Evolutionary conservation across 1,284 basidiomycete species (phyloP).

Genomic region (Hemileia vastatrix): DNA sequence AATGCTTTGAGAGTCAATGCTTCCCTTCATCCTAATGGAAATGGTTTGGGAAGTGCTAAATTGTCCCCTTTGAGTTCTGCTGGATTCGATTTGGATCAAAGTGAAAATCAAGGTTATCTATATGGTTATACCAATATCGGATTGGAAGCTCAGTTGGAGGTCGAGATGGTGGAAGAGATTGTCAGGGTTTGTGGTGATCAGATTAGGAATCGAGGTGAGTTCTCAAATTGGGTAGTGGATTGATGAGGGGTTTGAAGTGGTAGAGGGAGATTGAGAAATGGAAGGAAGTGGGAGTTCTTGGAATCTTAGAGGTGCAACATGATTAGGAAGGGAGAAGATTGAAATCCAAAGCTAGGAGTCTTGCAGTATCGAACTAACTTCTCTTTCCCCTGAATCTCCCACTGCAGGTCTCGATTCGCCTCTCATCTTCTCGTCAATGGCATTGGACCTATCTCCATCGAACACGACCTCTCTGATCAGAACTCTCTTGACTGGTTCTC

Average conservation of each 20-base stretch:
- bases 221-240: not conserved
- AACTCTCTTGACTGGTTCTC: slow-evolving; percentile 18
- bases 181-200: slow-evolving; percentile 32
- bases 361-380: not conserved
- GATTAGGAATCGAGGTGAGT: slow-evolving; percentile 33
- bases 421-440: slow-evolving; percentile 42
- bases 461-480: slow-evolving; percentile 32
- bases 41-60: not conserved
- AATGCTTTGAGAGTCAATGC: not conserved
- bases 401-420: slow-evolving; percentile 35
- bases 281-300: too few species aligned
- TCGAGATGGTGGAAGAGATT: slow-evolving; percentile 26
- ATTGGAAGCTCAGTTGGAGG: slow-evolving; percentile 33
- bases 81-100: not conserved
- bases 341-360: not conserved
- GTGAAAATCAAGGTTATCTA: not conserved
- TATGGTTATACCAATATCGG: slow-evolving; percentile 37
- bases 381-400: not conserved
- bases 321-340: not conserved
- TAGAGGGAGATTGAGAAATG: too few species aligned
- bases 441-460: slow-evolving; percentile 35
- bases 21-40: not conserved
- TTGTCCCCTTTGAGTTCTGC: not conserved
- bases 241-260: not conserved
- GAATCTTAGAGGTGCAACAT: too few species aligned